Evolutionary conservation across 2,329 filamentous ascomycete genomes (phyloP), one percentile per base, ranked within the genome.

Genomic region (Pseudodiploospora longispora): DNA sequence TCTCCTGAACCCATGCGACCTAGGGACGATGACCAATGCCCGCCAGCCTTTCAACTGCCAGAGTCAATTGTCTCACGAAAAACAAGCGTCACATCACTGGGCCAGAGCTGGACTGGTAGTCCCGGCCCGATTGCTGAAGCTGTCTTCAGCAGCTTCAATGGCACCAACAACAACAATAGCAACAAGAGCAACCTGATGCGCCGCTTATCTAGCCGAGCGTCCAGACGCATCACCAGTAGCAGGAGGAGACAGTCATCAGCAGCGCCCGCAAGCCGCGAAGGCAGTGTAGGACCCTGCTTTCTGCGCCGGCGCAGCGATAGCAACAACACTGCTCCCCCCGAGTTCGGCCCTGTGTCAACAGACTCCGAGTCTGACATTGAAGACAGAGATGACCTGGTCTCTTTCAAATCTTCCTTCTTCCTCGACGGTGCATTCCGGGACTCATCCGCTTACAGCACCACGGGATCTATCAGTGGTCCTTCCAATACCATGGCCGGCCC

Each of bases 281-380:
- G 86, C 49, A 96, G 90, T 59, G 83, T 89, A 28, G 93, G 93
- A 0, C 93, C 93, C 2, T 85, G 89, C 44, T 85, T 95, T 42
- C 80, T 95, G 64, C 82, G 91, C 50, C 78, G 88, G 46, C 82
- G 90, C 52, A 96, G 90, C 63, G 89, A 94, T 63, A 95, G 90
- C 69, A 93, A 86, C 63, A 86, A 80, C 52, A 83, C 83, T 6
- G 72, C 75, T 6, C 77, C 80, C 7, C 67, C 74, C 32, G 73
- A 74, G 45, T 69, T 62, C 30, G 56, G 55, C 30, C 62, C 66
- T 49, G 48, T 63, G 12, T 55, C 52, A 31, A 69, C 68, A 8
- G 75, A 78, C 50, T 78, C 75, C 19, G 80, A 84, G 50, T 75
- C 76, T 31, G 80, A 82, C 28, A 63, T 72, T 27, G 71, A 75